These are phyloP conservation scores for Acacia concinna DNA, from an alignment of 331 rosid genomes.

Conservation along the genomic window DNA sequence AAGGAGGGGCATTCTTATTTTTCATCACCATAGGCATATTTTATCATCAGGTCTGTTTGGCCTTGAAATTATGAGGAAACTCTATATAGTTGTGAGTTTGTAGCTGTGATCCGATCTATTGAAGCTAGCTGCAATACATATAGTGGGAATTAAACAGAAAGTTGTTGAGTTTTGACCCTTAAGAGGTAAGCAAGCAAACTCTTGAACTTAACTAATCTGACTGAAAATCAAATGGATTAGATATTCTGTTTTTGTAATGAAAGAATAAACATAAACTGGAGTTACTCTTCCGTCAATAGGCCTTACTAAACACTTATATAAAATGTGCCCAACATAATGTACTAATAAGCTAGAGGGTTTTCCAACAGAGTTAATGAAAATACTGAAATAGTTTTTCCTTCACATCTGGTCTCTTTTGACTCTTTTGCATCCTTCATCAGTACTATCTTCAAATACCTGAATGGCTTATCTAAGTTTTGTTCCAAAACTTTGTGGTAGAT, in stretches of 20 bases:
- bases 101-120: neutral
- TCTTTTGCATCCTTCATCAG: slow-evolving; percentile 7
- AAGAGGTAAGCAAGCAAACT: neutral
- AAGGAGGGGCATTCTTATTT: neutral
- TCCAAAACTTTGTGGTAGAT: slow-evolving; percentile 57
- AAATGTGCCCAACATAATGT: neutral
- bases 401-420: slow-evolving; percentile 1
- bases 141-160: neutral
- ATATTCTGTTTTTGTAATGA: neutral
- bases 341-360: neutral
- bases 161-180: neutral
- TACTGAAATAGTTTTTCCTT: neutral
- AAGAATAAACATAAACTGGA: neutral
- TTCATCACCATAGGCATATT: neutral
- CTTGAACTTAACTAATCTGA: neutral
- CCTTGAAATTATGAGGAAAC: neutral
- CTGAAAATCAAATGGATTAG: neutral
- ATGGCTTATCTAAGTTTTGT: slow-evolving; percentile 21
- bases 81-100: neutral
- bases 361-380: neutral
- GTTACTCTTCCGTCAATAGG: neutral
- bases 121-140: neutral
- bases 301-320: neutral
- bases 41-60: neutral
- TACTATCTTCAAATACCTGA: slow-evolving; percentile 20